phyloP scores from a whole-genome alignment of 176 grass and related monocot species.

The Elaeis guineensis region DNA sequence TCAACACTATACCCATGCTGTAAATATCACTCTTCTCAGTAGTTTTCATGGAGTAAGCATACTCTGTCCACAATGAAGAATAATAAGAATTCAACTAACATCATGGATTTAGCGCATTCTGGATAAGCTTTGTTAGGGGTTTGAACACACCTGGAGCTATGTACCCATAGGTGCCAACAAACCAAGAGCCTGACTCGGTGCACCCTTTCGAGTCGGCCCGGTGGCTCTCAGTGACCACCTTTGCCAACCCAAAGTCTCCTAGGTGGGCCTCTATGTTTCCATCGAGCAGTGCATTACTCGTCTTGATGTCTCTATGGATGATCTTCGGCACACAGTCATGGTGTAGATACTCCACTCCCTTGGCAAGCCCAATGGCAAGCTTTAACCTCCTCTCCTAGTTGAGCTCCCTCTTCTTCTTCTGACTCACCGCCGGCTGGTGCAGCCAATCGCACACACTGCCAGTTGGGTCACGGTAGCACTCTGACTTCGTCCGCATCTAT shows the following conservation, averaged over 20 bases:
- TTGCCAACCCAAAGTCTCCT: slow-evolving; percentile 93
- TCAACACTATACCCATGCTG: slow-evolving; percentile 89
- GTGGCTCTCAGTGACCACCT: slow-evolving; percentile 47
- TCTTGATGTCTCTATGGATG: no score
- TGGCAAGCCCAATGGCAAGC: no score
- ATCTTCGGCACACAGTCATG: no score
- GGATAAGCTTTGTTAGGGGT: no score
- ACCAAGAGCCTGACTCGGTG: slow-evolving; percentile 68
- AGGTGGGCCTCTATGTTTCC: no score
- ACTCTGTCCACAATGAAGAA: no score
- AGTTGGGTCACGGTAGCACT: no score
- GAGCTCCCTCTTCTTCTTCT: slow-evolving; percentile 36
- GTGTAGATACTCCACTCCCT: no score
- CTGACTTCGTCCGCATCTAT: no score
- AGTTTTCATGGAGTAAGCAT: slow-evolving; percentile 61
- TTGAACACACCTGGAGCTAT: slow-evolving; percentile 64
- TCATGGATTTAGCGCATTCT: not conserved
- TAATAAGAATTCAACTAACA: no score
- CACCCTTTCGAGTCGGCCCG: slow-evolving; percentile 16
- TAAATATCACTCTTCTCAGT: slow-evolving; percentile 84
- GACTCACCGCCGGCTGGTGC: slow-evolving; percentile 33
- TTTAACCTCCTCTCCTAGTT: slow-evolving; percentile 69
- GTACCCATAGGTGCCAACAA: slow-evolving; percentile 91
- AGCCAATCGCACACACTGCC: slow-evolving; percentile 89
- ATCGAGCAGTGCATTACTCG: no score